phyloP scores from a whole-genome alignment of 129 eudicot species.

The sunflower (Helianthus annuus) region DNA sequence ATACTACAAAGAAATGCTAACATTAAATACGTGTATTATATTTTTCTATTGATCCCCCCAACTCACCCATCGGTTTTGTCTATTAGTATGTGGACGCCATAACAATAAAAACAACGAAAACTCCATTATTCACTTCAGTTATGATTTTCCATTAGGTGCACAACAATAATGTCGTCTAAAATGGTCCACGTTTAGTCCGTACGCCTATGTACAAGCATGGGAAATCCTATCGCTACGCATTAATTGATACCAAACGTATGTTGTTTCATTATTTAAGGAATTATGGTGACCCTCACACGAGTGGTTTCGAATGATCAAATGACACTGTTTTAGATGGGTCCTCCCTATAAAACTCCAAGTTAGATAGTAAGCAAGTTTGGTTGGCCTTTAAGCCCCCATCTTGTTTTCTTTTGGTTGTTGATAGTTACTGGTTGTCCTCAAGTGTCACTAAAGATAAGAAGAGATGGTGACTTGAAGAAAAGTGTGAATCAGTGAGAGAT shows the following conservation, averaged over 20 bases:
- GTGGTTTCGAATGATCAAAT: slow-evolving; percentile 17
- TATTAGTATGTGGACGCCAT: neutral
- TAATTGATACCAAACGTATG: slow-evolving; percentile 26
- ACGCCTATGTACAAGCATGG: slow-evolving; percentile 26
- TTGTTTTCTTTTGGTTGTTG: slow-evolving; percentile 49
- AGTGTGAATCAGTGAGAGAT: slow-evolving; percentile 72
- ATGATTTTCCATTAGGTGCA: neutral
- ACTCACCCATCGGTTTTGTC: neutral
- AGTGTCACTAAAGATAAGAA: slow-evolving; percentile 65
- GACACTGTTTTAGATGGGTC: slow-evolving; percentile 29
- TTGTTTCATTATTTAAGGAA: neutral
- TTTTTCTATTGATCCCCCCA: no score
- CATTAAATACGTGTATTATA: neutral
- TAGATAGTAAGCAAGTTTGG: slow-evolving; percentile 38
- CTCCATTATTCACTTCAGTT: slow-evolving; percentile 1
- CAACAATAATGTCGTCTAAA: neutral
- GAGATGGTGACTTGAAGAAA: slow-evolving; percentile 69
- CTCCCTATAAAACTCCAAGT: slow-evolving; percentile 33
- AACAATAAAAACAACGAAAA: neutral
- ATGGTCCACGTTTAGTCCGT: slow-evolving; percentile 31
- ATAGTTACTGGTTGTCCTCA: slow-evolving; percentile 58
- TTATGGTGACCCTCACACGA: slow-evolving; percentile 31
- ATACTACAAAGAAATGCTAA: neutral
- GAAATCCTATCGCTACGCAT: slow-evolving; percentile 24
- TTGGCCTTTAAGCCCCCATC: slow-evolving; percentile 37